Base-by-base conservation (phyloP, 371 early-diverging fungal genomes). In the Zancudomyces culisetae region DNA sequence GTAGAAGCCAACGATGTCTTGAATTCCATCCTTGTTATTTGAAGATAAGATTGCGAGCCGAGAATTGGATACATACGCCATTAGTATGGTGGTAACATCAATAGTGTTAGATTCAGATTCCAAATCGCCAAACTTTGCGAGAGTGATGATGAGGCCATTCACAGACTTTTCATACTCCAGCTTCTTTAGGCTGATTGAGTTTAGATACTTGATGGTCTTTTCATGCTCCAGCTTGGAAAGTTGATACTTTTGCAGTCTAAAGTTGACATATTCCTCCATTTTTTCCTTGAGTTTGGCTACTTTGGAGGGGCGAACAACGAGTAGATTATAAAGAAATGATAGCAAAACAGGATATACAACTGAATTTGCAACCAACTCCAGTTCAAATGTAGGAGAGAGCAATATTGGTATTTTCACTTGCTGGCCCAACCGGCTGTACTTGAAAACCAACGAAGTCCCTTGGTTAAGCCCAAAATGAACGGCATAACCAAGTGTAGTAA, bases 1-100 rank as follows among this genome's bases (percentile, higher is more conserved):
- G 60, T 87, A 93, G 65, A 96, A 93, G 1, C 97, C 97, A 81
- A 39, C 80, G 85, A 81, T 92, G 90, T 55, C 90, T 81, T 63
- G 48, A 4, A 48, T 4, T 6, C 48, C 48, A 24, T n/a, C n/a
- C 26, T 79, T 78, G 30, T 85, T 84, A 21, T 81, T 83, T 6
- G 85, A 81, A n/a, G n/a, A n/a, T n/a, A n/a, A n/a, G 56, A 96
- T 78, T 29, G 81, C 83, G 55, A 96, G 67, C 69, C 91, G 83
- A 23, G 85, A 80, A 49, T 85, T 77, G 53, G 75, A 66, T 23
- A 93, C 90, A 35, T 93, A 66, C 2, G 81, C 74, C 56, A 89
- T 90, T 21, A 96, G 68, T 2, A 89, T 76, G 24, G 81, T 63
- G 2, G 85, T 87, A 2, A 92, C 97, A 66, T 96, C 92, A 40